These are phyloP conservation scores for Kalmanozyma brasiliensis DNA, from an alignment of 1,284 basidiomycete genomes.

Conservation along the genomic window DNA sequence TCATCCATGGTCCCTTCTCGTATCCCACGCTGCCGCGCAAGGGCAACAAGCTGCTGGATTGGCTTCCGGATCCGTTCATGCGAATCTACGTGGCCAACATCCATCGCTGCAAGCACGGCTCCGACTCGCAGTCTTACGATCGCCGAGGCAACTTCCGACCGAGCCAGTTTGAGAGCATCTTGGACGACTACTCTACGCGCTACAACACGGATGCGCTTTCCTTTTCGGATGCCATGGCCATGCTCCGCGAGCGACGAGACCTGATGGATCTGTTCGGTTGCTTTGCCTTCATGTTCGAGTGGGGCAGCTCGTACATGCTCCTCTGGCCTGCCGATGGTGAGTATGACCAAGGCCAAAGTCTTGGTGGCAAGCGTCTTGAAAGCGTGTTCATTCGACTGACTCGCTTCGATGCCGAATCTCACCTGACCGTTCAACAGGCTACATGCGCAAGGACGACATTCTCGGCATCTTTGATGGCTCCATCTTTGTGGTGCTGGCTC, in stretches of 20 bases:
- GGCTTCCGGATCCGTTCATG: conserved; percentile 70
- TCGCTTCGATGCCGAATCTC: no score
- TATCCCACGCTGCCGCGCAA: conserved; percentile 49
- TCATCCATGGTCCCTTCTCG: conserved; percentile 68
- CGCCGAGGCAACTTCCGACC: conserved; percentile 48
- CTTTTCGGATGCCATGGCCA: conserved; percentile 46
- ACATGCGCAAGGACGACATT: conserved; percentile 57
- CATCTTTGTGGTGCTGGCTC: conserved; percentile 50
- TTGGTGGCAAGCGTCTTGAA: no score
- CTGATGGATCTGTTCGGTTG: conserved; percentile 53
- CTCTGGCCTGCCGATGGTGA: conserved; percentile 53
- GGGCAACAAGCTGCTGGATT: conserved; percentile 16
- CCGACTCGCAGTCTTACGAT: conserved; percentile 71
- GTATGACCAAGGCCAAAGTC: conserved; percentile 1
- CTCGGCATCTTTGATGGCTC: conserved; percentile 54
- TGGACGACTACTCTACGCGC: conserved; percentile 50
- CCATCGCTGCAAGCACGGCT: conserved; percentile 71
- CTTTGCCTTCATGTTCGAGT: conserved; percentile 55
- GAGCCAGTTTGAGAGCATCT: conserved; percentile 33
- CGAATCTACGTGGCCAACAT: conserved; percentile 70
- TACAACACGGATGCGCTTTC: conserved; percentile 47
- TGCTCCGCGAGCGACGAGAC: conserved; percentile 46
- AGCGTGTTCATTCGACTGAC: no score
- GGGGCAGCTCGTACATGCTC: conserved; percentile 53
- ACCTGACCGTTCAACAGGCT: conserved; percentile 19